Percentiles rank a stretch among this genome's conserved stretches.
phyloP scores from a whole-genome alignment of 768 basidiomycete species.

The Boletus subparvulus region DNA sequence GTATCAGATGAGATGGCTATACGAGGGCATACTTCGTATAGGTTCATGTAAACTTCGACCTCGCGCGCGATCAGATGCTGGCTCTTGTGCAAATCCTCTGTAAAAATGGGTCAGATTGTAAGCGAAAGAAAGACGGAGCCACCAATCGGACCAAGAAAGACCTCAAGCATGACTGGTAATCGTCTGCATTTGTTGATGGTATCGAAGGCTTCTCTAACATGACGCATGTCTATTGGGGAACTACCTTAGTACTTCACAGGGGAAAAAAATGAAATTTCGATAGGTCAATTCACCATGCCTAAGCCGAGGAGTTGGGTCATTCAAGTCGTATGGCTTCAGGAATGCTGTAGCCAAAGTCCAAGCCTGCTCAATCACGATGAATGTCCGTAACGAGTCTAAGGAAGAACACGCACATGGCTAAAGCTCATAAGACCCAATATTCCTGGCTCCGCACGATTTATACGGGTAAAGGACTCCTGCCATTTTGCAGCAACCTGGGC shows the following conservation, averaged over 20 bases:
- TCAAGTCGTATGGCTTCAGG: slow-evolving; percentile 55
- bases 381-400: neutral
- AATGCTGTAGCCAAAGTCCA: slow-evolving; percentile 57
- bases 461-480: slow-evolving; percentile 65
- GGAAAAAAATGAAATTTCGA: slow-evolving; percentile 3
- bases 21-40: slow-evolving; percentile 55
- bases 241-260: neutral
- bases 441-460: slow-evolving; percentile 58
- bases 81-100: slow-evolving; percentile 63
- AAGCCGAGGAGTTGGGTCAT: slow-evolving; percentile 32
- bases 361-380: slow-evolving; percentile 42
- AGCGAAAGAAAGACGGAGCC: neutral
- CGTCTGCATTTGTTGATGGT: slow-evolving; percentile 57
- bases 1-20: neutral
- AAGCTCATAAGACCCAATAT: slow-evolving; percentile 65
- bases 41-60: slow-evolving; percentile 53
- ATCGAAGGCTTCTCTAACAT: slow-evolving; percentile 56
- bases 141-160: slow-evolving; percentile 59
- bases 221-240: slow-evolving; percentile 43
- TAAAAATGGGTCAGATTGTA: neutral
- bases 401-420: slow-evolving; percentile 47
- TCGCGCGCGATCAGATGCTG: slow-evolving; percentile 63
- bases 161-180: slow-evolving; percentile 64
- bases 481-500: slow-evolving; percentile 68
- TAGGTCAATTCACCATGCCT: slow-evolving; percentile 27